Evolutionary conservation across 306 rosid genomes (phyloP), one percentile per base, ranked within the genome.

Genomic region (Canavalia ensiformis): DNA sequence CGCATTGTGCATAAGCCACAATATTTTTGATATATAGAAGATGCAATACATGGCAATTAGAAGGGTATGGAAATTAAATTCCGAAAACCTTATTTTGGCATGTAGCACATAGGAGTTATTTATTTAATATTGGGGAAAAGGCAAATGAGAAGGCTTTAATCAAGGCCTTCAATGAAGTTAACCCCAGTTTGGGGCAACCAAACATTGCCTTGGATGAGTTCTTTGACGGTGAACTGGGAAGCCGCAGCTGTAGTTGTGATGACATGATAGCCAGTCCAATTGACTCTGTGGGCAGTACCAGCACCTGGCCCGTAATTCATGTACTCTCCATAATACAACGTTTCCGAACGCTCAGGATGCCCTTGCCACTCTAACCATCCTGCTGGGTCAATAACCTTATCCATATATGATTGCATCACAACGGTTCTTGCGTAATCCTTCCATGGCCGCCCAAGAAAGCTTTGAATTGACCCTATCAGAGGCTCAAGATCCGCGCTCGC

Each of bases 361-460:
- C 60, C 0, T 57, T 2, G 4, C 96, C 96, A 90, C 10, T 59
- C 65, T 0, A 91, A 84, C 96, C 97, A 91, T 28, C 97, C 96
- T 0, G 90, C 1, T 30, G 91, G 94, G 65, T 87, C 84, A 69
- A 91, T 80, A 41, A 80, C 87, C 39, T 75, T 87, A 3, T 82
- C 86, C 4, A 89, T 29, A 10, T 1, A 56, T 3, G 95, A 89
- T 52, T 92, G 94, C 94, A 92, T 72, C 1, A 90, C 80, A n/a
- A 92, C 88, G 3, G 94, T 92, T 62, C 97, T 86, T 0, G 95
- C 89, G 59, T 51, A 90, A 33, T 83, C 80, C 90, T 89, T 88
- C 95, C 95, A 92, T 0, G 95, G 97, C 0, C 94, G 91, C 8
- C 97, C 95, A 34, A 92, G 55, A 9, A 46, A 92, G 0, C 93